Conservation (phyloP, 2,329 filamentous ascomycete species). For the Fonsecaea erecta region DNA sequence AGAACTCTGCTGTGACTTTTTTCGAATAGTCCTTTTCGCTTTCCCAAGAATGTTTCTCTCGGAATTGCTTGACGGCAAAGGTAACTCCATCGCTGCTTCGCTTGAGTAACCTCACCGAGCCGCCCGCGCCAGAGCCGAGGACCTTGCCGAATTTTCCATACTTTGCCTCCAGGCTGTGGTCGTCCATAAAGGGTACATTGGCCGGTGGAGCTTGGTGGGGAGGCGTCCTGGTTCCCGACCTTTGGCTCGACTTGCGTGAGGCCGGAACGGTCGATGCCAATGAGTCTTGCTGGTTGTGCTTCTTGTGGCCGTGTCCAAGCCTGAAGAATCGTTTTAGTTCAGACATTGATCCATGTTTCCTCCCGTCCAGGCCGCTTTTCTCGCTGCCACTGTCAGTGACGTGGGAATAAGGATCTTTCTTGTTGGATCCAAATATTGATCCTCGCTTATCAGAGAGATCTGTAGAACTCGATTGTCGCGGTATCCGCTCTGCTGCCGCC, state of each 20-base stretch:
- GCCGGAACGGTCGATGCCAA: slow-evolving; percentile 56
- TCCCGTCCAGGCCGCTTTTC: slow-evolving; percentile 49
- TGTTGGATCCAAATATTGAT: slow-evolving; percentile 56
- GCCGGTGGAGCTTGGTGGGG: slow-evolving; percentile 57
- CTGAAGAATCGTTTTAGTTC: slow-evolving; percentile 97
- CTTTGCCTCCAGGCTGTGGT: slow-evolving; percentile 85
- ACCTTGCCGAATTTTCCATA: slow-evolving; percentile 97
- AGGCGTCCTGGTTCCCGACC: slow-evolving; percentile 57
- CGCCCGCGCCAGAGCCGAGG: slow-evolving; percentile 89
- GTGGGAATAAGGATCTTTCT: slow-evolving; percentile 57
- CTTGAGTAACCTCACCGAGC: slow-evolving; percentile 93
- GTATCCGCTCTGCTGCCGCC: slow-evolving; percentile 43
- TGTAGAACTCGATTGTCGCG: slow-evolving; percentile 52
- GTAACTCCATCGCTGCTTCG: slow-evolving; percentile 88
- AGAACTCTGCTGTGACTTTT: slow-evolving; percentile 97
- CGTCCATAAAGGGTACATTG: slow-evolving; percentile 84
- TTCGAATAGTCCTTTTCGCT: slow-evolving; percentile 95
- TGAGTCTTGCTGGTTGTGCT: slow-evolving; percentile 62
- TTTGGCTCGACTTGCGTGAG: slow-evolving; percentile 63
- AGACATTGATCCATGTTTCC: slow-evolving; percentile 80
- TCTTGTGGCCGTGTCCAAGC: slow-evolving; percentile 66
- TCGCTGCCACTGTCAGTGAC: slow-evolving; percentile 50
- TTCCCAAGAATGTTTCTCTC: slow-evolving; percentile 89
- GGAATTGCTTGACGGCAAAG: slow-evolving; percentile 97
- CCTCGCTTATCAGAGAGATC: slow-evolving; percentile 56